phyloP scores from a whole-genome alignment of 208 protist species.

The Kentomonas sorsogonicus region DNA sequence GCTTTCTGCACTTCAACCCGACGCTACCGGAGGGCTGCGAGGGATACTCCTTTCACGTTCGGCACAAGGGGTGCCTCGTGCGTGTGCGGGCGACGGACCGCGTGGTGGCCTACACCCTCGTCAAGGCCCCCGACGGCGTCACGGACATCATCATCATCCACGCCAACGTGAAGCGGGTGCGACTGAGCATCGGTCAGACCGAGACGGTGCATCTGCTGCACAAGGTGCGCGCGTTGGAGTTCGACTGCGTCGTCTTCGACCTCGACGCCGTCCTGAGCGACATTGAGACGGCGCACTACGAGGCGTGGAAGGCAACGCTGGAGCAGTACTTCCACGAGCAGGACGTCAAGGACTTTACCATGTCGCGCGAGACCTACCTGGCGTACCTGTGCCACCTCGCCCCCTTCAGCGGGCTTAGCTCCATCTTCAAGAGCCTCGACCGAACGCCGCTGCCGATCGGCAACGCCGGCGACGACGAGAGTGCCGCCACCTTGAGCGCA shows the following conservation, averaged over 20 bases:
- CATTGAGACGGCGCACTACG: slow-evolving; percentile 79
- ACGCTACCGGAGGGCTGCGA: slow-evolving; percentile 64
- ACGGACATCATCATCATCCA: slow-evolving; percentile 71
- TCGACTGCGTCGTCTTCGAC: slow-evolving; percentile 88
- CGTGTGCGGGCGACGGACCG: slow-evolving; percentile 52
- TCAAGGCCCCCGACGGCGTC: slow-evolving; percentile 32
- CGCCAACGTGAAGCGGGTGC: slow-evolving; percentile 53
- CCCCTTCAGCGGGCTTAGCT: slow-evolving; percentile 51
- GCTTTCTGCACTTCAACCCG: slow-evolving; percentile 81
- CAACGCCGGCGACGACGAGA: slow-evolving; percentile 30
- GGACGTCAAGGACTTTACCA: slow-evolving; percentile 28
- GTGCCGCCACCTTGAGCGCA: slow-evolving; percentile 51
- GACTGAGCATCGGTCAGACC: slow-evolving; percentile 39
- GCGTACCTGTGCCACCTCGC: slow-evolving; percentile 75
- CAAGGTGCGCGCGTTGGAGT: slow-evolving; percentile 76
- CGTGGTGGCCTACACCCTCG: slow-evolving; percentile 69
- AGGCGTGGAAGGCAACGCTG: slow-evolving; percentile 80
- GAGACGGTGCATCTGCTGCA: slow-evolving; percentile 67
- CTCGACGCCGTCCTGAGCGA: slow-evolving; percentile 76
- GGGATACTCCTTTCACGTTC: slow-evolving; percentile 65
- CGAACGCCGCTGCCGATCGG: slow-evolving; percentile 36
- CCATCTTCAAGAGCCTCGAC: slow-evolving; percentile 64
- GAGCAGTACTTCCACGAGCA: slow-evolving; percentile 57
- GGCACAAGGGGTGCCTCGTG: slow-evolving; percentile 75
- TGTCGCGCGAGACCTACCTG: slow-evolving; percentile 78